Evolutionary conservation across 768 basidiomycete species (phyloP).

Genomic region (Hygrocybe punicea): DNA sequence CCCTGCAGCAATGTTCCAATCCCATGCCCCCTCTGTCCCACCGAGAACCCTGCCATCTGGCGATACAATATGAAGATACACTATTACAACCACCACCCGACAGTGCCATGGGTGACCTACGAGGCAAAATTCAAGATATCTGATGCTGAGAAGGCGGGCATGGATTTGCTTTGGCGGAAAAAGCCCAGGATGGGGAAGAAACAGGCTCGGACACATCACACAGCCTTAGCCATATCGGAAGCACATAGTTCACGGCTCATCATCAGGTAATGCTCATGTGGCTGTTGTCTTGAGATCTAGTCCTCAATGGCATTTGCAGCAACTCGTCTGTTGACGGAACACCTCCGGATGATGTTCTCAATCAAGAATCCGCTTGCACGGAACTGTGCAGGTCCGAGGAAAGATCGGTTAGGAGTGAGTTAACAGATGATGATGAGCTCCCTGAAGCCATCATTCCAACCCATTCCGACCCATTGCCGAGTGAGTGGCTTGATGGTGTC

Average conservation of each 20-base stretch:
- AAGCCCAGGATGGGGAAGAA: too few species aligned
- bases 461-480: background rate
- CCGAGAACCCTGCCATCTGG: slow-evolving; percentile 8
- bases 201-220: too few species aligned
- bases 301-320: too few species aligned
- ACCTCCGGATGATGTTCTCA: background rate
- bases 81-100: background rate
- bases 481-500: background rate
- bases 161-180: slow-evolving; percentile 21
- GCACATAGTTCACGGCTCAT: too few species aligned
- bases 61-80: slow-evolving; percentile 1
- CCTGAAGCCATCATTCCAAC: background rate
- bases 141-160: slow-evolving; percentile 14
- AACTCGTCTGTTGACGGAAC: too few species aligned
- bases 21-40: too few species aligned
- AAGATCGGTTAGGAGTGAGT: background rate
- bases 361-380: background rate
- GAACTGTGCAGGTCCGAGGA: background rate
- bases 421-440: background rate
- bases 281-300: too few species aligned
- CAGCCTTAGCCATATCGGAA: too few species aligned
- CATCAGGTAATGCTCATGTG: too few species aligned
- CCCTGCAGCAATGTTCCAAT: too few species aligned
- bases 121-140: slow-evolving; percentile 14
- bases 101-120: slow-evolving; percentile 11